Base-by-base conservation (phyloP, 495 filamentous ascomycete species). In the Lophiotrema nucula region DNA sequence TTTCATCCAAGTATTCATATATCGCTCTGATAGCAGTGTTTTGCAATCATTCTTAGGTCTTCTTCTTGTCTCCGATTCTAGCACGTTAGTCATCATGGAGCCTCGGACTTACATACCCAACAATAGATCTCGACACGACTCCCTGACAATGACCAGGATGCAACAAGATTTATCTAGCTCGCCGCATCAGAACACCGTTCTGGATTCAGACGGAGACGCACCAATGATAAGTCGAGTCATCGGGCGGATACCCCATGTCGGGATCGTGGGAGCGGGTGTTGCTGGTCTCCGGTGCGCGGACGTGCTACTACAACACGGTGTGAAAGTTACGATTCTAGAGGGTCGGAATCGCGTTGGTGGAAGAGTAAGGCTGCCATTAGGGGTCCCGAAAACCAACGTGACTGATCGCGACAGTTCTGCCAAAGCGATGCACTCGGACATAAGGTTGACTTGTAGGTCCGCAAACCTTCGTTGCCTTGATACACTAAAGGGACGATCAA, bases 281-380 rank as follows among this genome's bases (percentile, higher is more conserved):
- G 81, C 93, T n/a, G 93, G 92, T 16, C 73, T 98, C 24, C 78
- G 90, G 59, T 93, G 90, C 66, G 89, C 92, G 10, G 88, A 95
- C 66, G 76, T 95, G 22, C 79, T 97, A 2, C 70, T 89, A 18
- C 81, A 88, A 48, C 81, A 88, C 70, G 91, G 90, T 13, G 87
- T 87, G 44, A 76, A 81, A 42, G 90, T 97, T 44, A 92, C 90
- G 1, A 83, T 97, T 33, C 76, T 96, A 28, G 93, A 98, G 69
- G 93, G 83, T 8, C 79, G 92, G 52, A 76, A 92, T 73, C 80
- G 93, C 25, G 71, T 95, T 52, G 93, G 93, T 10, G 93, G 93
- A 6, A 81, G 92, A 53, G 82, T 95, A 72, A 72, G 76, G 12
- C 19, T 53, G 39, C 72, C 18, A n/a, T n/a, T n/a, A n/a, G n/a